Percentiles rank a stretch among this genome's conserved stretches.
These are phyloP conservation scores for Trichoderma sp. DNA, from an alignment of 2,329 filamentous ascomycete species.

Conservation along the genomic window DNA sequence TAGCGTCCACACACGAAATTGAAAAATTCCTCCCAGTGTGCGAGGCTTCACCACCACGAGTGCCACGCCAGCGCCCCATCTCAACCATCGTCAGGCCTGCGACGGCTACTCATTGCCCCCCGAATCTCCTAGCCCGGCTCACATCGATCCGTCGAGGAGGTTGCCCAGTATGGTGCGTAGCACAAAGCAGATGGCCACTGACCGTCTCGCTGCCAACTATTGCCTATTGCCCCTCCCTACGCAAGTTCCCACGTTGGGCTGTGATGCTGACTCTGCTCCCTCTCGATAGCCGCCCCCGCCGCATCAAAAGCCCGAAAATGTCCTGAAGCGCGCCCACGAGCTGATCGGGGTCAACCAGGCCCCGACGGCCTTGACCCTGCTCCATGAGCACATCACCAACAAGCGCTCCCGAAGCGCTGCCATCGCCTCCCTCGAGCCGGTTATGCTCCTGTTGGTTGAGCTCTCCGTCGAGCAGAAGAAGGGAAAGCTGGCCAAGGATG, in stretches of 20 bases:
- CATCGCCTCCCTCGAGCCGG: slow-evolving; percentile 93
- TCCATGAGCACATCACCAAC: slow-evolving; percentile 98
- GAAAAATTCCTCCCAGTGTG: slow-evolving; percentile 43
- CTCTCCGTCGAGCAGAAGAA: slow-evolving; percentile 96
- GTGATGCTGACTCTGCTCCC: slow-evolving; percentile 34
- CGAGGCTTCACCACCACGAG: slow-evolving; percentile 44
- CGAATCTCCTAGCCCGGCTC: slow-evolving; percentile 42
- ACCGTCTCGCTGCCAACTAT: slow-evolving; percentile 34
- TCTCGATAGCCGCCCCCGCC: slow-evolving; percentile 79
- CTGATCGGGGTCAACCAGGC: slow-evolving; percentile 97
- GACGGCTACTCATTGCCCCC: slow-evolving; percentile 42
- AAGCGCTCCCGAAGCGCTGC: slow-evolving; percentile 97
- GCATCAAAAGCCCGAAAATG: slow-evolving; percentile 98
- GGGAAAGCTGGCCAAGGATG: slow-evolving; percentile 97
- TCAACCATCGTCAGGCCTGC: slow-evolving; percentile 41
- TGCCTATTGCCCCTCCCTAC: slow-evolving; percentile 31
- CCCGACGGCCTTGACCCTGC: slow-evolving; percentile 85
- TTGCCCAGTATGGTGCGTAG: slow-evolving; percentile 54
- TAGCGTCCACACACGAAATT: slow-evolving; percentile 51
- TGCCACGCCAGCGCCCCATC: slow-evolving; percentile 42
- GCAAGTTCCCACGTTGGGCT: slow-evolving; percentile 20
- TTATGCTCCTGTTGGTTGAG: slow-evolving; percentile 97
- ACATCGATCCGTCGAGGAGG: slow-evolving; percentile 48
- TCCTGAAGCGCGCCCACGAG: slow-evolving; percentile 96
- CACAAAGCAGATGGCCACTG: slow-evolving; percentile 25